phyloP scores from a whole-genome alignment of 2,329 filamentous ascomycete genomes.

The Calonectria hawksworthii region DNA sequence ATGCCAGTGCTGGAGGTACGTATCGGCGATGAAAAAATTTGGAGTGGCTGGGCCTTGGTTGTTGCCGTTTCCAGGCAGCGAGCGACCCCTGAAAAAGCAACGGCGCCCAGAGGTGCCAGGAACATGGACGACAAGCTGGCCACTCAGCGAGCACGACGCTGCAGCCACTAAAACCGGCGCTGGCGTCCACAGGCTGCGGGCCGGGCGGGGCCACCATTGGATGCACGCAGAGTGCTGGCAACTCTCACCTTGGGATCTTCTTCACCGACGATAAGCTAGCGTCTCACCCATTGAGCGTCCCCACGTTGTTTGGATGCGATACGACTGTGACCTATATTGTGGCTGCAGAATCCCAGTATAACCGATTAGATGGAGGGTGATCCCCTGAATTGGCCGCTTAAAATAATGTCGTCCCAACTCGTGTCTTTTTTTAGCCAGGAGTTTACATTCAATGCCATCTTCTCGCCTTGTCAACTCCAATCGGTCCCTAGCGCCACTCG shows the following conservation, averaged over 20 bases:
- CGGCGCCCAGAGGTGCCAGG: not conserved
- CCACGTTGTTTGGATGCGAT: not conserved
- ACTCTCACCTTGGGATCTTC: conserved; percentile 3
- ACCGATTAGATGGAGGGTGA: not conserved
- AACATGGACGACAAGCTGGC: not conserved
- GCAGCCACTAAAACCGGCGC: conserved; percentile 1
- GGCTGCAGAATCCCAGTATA: conserved; percentile 1
- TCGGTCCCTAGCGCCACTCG: not conserved
- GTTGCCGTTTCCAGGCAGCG: conserved; percentile 28
- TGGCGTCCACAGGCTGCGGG: not conserved
- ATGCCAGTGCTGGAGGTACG: conserved; percentile 30
- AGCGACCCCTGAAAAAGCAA: conserved; percentile 18
- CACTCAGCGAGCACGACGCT: conserved; percentile 4
- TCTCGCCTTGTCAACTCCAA: not conserved
- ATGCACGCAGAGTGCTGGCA: not conserved
- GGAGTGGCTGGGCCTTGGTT: conserved; percentile 44
- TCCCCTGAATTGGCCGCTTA: not conserved
- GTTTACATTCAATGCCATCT: not conserved
- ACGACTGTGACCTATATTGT: not conserved
- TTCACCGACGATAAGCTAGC: conserved; percentile 23
- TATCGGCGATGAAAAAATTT: conserved; percentile 33
- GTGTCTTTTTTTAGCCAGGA: not conserved
- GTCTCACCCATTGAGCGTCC: not conserved
- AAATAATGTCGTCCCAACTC: too few relatives aligned
- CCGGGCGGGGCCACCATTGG: not conserved